Conservation (phyloP, 768 basidiomycete species). For the Suillus lakei region DNA sequence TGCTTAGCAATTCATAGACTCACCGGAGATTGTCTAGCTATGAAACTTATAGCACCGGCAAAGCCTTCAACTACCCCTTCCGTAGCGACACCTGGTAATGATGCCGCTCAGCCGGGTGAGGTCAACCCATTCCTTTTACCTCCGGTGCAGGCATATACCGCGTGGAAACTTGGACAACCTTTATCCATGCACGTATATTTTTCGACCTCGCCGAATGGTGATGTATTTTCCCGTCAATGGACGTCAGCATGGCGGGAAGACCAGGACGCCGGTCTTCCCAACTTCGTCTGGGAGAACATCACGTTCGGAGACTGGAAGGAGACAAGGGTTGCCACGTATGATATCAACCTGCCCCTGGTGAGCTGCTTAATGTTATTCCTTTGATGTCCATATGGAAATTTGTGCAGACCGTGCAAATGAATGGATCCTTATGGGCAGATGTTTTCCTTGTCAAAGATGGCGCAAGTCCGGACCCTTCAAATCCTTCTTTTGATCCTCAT, state of each 20-base stretch:
- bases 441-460: conserved; percentile 73
- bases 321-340: conserved; percentile 54
- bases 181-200: conserved; percentile 78
- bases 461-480: conserved; percentile 65
- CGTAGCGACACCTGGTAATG: conserved; percentile 26
- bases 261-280: conserved; percentile 58
- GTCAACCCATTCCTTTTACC: conserved; percentile 55
- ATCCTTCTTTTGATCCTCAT: conserved; percentile 52
- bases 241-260: conserved; percentile 53
- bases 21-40: conserved; percentile 38
- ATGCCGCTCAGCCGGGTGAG: conserved; percentile 24
- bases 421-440: conserved; percentile 85
- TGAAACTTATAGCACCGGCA: conserved; percentile 46
- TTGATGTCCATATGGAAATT: conserved; percentile 6
- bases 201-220: conserved; percentile 64
- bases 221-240: conserved; percentile 62
- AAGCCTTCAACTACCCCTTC: conserved; percentile 38
- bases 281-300: conserved; percentile 78
- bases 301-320: conserved; percentile 80
- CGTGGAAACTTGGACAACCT: conserved; percentile 64
- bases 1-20: not conserved
- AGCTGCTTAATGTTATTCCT: conserved; percentile 19
- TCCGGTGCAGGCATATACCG: conserved; percentile 56
- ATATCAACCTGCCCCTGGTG: conserved; percentile 74
- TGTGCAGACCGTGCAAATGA: conserved; percentile 70